Evolutionary conservation across 768 basidiomycete species (phyloP).

Genomic region (Phaeotremella fagi): DNA sequence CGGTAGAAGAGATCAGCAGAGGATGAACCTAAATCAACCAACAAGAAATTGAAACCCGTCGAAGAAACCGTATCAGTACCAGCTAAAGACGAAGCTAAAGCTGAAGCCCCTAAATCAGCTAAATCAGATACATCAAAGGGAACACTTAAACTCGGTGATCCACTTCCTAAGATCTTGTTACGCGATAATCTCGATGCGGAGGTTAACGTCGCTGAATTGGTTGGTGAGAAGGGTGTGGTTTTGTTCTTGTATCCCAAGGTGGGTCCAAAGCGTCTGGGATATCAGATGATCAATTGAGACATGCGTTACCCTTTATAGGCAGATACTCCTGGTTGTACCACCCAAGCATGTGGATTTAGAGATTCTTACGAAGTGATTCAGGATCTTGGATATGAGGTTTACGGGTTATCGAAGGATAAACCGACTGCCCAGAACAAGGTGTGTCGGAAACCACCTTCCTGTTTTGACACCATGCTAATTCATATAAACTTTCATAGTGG

Average conservation of each 20-base stretch:
- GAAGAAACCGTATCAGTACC: too few relatives aligned
- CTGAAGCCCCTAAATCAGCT: constrained; percentile 35
- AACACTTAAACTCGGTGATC: constrained; percentile 66
- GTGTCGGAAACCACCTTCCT: not conserved
- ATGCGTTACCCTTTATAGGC: constrained; percentile 34
- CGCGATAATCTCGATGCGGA: constrained; percentile 83
- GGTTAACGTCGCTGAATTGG: constrained; percentile 61
- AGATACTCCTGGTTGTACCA: constrained; percentile 67
- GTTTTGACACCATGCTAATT: not conserved
- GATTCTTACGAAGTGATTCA: constrained; percentile 76
- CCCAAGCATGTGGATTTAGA: constrained; percentile 85
- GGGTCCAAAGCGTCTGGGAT: constrained; percentile 44
- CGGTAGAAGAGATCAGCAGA: not conserved
- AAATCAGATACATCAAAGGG: constrained; percentile 31
- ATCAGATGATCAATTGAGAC: constrained; percentile 4
- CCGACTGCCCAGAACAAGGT: constrained; percentile 75
- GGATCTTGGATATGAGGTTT: constrained; percentile 64
- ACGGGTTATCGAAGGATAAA: constrained; percentile 59
- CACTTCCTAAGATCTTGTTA: constrained; percentile 65
- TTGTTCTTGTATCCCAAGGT: constrained; percentile 53
- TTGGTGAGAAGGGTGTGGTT: constrained; percentile 65
- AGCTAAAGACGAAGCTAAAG: constrained; percentile 24
- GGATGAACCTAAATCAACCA: not conserved
- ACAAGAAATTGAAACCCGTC: not conserved
- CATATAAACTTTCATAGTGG: constrained; percentile 30